phyloP scores from a whole-genome alignment of 306 rosid genomes.

The Citrullus amarus region DNA sequence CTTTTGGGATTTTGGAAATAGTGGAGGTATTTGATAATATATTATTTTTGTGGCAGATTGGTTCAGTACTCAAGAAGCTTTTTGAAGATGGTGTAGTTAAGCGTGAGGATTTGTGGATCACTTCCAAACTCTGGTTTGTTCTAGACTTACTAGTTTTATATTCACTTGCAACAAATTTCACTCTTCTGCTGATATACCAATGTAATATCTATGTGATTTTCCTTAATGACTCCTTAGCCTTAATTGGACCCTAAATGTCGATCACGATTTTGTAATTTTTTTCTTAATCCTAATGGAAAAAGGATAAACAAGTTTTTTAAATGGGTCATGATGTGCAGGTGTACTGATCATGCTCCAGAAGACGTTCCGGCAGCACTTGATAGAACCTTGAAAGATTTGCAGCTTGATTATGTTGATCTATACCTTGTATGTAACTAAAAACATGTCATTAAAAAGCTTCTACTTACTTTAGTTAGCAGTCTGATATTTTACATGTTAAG shows the following conservation, averaged over 20 bases:
- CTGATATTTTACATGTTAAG: neutral
- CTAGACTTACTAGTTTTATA: neutral
- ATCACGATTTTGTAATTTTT: no score
- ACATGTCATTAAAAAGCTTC: neutral
- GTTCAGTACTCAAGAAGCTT: slow-evolving; percentile 47
- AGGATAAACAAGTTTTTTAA: neutral
- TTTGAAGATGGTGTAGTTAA: slow-evolving; percentile 64
- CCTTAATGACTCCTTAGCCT: neutral
- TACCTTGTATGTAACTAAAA: slow-evolving; percentile 52
- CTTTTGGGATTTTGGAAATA: neutral
- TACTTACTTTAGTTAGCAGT: neutral
- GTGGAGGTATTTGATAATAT: neutral
- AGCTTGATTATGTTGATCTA: slow-evolving; percentile 68
- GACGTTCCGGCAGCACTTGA: slow-evolving; percentile 58
- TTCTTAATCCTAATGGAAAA: neutral
- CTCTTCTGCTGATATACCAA: neutral
- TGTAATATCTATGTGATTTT: neutral
- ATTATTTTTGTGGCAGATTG: slow-evolving; percentile 35
- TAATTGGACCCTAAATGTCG: neutral
- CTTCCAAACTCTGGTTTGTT: slow-evolving; percentile 76
- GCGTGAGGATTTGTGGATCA: slow-evolving; percentile 82
- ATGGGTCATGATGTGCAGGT: neutral
- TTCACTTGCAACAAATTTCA: neutral
- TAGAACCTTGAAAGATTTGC: slow-evolving; percentile 61
- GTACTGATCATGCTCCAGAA: slow-evolving; percentile 63